These are phyloP conservation scores for Crataegus laevigata DNA, from an alignment of 306 rosid genomes.

Conservation along the genomic window DNA sequence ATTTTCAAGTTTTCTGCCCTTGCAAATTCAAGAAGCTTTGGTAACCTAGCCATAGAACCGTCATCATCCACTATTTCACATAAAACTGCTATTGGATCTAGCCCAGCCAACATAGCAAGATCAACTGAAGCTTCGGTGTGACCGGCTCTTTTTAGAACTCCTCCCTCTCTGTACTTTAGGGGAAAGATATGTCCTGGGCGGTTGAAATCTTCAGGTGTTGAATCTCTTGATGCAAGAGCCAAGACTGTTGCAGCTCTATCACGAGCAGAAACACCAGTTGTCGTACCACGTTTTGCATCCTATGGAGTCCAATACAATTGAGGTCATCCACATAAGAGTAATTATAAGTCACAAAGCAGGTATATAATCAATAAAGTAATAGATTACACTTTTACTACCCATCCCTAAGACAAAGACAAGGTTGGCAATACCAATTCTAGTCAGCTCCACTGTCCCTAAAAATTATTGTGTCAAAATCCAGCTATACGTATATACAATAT, in stretches of 20 bases:
- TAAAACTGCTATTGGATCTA: constrained; percentile 66
- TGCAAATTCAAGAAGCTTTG: constrained; percentile 79
- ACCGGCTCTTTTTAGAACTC: constrained; percentile 94
- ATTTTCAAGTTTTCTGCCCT: constrained; percentile 67
- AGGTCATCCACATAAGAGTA: constrained; percentile 1
- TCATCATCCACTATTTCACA: constrained; percentile 98
- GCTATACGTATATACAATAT: background rate
- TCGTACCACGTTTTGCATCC: constrained; percentile 84
- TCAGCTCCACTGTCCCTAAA: background rate
- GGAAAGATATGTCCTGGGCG: constrained; percentile 98
- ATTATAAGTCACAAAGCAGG: background rate
- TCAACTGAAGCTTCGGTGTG: constrained; percentile 98
- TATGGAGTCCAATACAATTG: constrained; percentile 21
- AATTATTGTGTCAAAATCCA: background rate
- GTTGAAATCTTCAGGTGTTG: constrained; percentile 78
- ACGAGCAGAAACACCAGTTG: constrained; percentile 85
- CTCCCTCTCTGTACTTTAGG: constrained; percentile 85
- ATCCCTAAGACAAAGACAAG: background rate
- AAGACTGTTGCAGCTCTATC: constrained; percentile 87
- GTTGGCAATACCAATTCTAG: background rate
- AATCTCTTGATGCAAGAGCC: constrained; percentile 81
- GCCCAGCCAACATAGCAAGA: constrained; percentile 80
- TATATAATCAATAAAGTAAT: background rate
- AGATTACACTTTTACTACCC: background rate
- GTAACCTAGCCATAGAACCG: constrained; percentile 97